A percentile compares a stretch with the other conserved stretches of the same genome.
phyloP scores from a whole-genome alignment of 345 rosid species.

The Viola odorata region DNA sequence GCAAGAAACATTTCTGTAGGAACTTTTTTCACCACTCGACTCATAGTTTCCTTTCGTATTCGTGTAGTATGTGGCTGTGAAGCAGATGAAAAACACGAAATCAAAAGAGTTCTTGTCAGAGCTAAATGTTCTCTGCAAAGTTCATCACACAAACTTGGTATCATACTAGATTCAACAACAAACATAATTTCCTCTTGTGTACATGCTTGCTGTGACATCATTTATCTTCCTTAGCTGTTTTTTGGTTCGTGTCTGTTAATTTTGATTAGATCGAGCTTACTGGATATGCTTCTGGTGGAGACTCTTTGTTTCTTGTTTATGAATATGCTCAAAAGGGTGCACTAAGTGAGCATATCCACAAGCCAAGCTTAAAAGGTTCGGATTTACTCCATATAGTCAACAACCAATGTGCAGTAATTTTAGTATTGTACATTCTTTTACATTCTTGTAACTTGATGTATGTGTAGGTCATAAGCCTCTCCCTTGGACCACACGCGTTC shows the following conservation, averaged over 20 bases:
- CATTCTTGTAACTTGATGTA: not conserved
- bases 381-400: not conserved
- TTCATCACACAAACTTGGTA: slow-evolving; percentile 36
- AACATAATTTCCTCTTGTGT: not conserved
- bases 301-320: slow-evolving; percentile 34
- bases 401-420: not conserved
- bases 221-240: not conserved
- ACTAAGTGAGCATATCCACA: slow-evolving; percentile 30
- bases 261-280: slow-evolving; percentile 27
- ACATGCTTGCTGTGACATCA: not conserved
- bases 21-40: not conserved
- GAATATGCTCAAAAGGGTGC: slow-evolving; percentile 37
- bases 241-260: not conserved
- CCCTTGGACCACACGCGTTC: slow-evolving; percentile 22
- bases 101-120: slow-evolving; percentile 36
- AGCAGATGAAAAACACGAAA: slow-evolving; percentile 35
- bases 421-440: too few relatives aligned
- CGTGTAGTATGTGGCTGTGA: slow-evolving; percentile 36
- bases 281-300: slow-evolving; percentile 33
- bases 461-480: slow-evolving; percentile 29
- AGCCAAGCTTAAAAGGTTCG: slow-evolving; percentile 14
- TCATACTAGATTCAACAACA: not conserved
- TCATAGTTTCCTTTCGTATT: not conserved
- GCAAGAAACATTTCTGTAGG: not conserved
- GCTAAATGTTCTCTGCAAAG: slow-evolving; percentile 31